Base-by-base conservation (phyloP, 2,329 filamentous ascomycete genomes). In the Penicillium sp. region DNA sequence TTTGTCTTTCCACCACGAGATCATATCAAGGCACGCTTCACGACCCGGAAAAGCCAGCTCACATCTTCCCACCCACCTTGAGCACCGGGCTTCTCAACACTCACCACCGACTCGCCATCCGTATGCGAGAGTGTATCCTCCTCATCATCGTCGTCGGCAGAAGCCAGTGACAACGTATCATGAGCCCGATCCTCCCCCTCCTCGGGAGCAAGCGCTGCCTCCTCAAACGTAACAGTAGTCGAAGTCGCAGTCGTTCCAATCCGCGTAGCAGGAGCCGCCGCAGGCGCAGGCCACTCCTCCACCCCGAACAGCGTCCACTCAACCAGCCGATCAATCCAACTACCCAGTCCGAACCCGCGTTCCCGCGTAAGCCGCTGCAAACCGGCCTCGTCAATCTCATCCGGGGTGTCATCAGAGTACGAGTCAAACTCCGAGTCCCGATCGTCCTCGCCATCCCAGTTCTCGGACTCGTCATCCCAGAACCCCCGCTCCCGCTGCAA, bases 11-110 rank as follows among this genome's bases (percentile, higher is more conserved):
- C 40, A 35, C 51, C 35, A 37, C 43, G 18, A 46, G 9, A 54
- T 70, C 59, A 72, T 64, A 70, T 60, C 19, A 77, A 61, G n/a
- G 72, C 69, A 50, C 67, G 71, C 58, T 69, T 76, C 52, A 84
- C 82, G 43, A 84, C 79, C 51, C 82, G 81, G 58, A 87, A 70
- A 58, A 87, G 67, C 84, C 84, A 87, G 33, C 80, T 79, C 35
- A 82, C 83, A 74, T 87, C 84, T 60, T 82, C 78, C 84, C 84
- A 87, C 0, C 83, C 82, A 5, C 81, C 82, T 18, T 70, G 61
- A 2, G 72, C 68, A 6, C 74, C 73, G 2, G 74, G 67, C 31
- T 71, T 77, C 57, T 79, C 75, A 43, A 73, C 68, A 31, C 61
- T 16, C 2, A 47, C 46, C 27, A 57, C 10, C n/a, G 53, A 58